Percentiles rank a stretch among this genome's conserved stretches.
These are phyloP conservation scores for Hyphodiscus sp. DNA, from an alignment of 2,329 filamentous ascomycete genomes.

Conservation along the genomic window DNA sequence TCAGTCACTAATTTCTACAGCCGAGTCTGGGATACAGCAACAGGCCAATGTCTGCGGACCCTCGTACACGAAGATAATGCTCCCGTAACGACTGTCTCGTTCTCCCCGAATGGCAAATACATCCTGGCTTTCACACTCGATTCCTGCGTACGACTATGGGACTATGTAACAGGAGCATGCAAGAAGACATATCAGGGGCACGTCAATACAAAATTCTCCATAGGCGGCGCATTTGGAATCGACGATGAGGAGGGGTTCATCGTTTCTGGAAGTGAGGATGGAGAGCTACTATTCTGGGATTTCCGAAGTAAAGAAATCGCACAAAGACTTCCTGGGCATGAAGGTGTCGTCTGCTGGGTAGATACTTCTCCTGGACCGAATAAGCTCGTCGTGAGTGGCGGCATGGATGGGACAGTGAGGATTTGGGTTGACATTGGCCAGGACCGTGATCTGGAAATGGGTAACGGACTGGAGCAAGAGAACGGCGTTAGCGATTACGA, in stretches of 20 bases:
- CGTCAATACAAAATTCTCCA: constrained; percentile 72
- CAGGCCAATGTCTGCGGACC: constrained; percentile 90
- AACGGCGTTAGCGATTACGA: constrained; percentile 7
- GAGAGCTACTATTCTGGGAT: constrained; percentile 82
- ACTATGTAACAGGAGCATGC: constrained; percentile 84
- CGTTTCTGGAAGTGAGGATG: constrained; percentile 81
- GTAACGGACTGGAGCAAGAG: constrained; percentile 14
- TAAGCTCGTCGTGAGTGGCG: constrained; percentile 51
- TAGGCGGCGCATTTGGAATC: constrained; percentile 77
- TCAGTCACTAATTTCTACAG: constrained; percentile 32
- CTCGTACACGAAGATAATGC: constrained; percentile 96
- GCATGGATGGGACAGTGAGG: constrained; percentile 54
- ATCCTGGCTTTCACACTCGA: constrained; percentile 90
- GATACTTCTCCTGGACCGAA: constrained; percentile 50
- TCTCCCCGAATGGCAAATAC: constrained; percentile 89
- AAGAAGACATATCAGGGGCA: constrained; percentile 98
- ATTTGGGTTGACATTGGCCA: constrained; percentile 47
- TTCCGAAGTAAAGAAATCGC: constrained; percentile 78
- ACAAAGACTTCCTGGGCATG: constrained; percentile 54
- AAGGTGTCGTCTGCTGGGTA: constrained; percentile 60
- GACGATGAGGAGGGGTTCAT: constrained; percentile 56
- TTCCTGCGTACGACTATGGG: constrained; percentile 85
- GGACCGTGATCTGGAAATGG: constrained; percentile 11
- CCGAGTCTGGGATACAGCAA: constrained; percentile 92
- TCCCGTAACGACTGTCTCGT: constrained; percentile 80